Base-by-base conservation (phyloP, 2,329 filamentous ascomycete species). In the Trichoderma lentiforme region DNA sequence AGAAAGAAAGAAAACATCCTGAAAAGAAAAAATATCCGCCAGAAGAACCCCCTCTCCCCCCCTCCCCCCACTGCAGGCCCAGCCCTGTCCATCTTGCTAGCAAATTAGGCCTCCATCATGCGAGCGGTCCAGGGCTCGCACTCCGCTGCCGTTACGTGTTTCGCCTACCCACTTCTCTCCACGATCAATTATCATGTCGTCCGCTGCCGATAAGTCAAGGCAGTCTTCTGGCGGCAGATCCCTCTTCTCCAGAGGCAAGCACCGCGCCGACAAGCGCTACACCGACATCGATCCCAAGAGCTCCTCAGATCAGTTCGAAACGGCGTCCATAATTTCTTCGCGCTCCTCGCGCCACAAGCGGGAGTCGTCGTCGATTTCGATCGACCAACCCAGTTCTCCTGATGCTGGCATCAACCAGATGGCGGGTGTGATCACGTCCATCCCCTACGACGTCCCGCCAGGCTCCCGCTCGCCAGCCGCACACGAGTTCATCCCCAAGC, bases 201-300 rank as follows among this genome's bases (percentile, higher is more conserved):
- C 88, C 80, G 86, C 92, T 85, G 86, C 92, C 85, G 91, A 93
- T 85, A 94, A 95, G 84, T 87, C 91, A 78, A 90, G 93, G 82
- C 92, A 95, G 86, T 94, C 92, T 75, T 94, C 93, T 71, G 84
- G 84, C 77, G 87, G 87, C 79, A 91, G 90, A 80, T 93, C 92
- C 74, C 94, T 98, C 86, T 98, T 98, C 85, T 94, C 93, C 78
- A 90, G 94, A 79, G 92, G 91, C 83, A 96, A 94, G 84, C 92
- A 97, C 82, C 93, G 91, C 82, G 66, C 56, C 66, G 86, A 87
- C 77, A 88, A 89, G 78, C 88, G 90, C 80, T 86, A 86, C 77
- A 82, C 85, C 74, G 88, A 89, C 80, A 86, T 88, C 76, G 89
- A 91, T 78, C 84, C 86, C 76, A 85, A 86, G 75, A 86, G 87